Evolutionary conservation across 1,284 basidiomycete species (phyloP), one percentile per base, ranked within the genome.

Genomic region (Schizophyllum amplum): DNA sequence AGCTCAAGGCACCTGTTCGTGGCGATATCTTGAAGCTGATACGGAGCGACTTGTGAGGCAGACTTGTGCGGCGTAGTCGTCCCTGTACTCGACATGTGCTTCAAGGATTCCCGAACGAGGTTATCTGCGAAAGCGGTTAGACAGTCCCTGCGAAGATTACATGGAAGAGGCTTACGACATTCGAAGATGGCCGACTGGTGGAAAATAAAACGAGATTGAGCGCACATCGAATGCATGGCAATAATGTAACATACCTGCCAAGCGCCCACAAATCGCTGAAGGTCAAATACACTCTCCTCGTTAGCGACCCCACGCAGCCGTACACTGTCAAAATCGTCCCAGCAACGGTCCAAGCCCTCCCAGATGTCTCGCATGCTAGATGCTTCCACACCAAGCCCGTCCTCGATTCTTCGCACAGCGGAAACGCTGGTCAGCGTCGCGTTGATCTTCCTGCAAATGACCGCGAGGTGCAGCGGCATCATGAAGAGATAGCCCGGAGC

Each of bases 311-410:
- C 67, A 25, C 70, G 68, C 23, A 71, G 68, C 24, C 83, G 77
- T 54, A 94, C 71, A 11, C 69, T 69, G 42, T 92, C 90, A 57
- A 94, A 85, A 56, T 91, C 88, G 50, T 87, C 80, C 90, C 90
- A 94, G 59, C 82, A 89, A 26, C 72, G 73, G 60, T 91, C 89
- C 9, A 95, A 79, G n/a, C 79, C 79, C 21, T 85, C 81, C 93
- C 92, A 95, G 9, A 89, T 84, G 55, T 84, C 78, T 25, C 81
- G 75, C 65, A 94, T 76, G 2, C 77, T 75, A 25, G 79, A 74
- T 21, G 80, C 81, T 63, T 89, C 81, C 46, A 93, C 73, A 4
- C 73, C 63, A 21, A 71, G 68, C 49, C 76, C 75, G 4, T 76
- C 72, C 60, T 79, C 75, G 1, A 79, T 77, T 21, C 77, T 72